phyloP scores from a whole-genome alignment of 2,329 filamentous ascomycete species.

The Teratosphaeriaceae sp. region DNA sequence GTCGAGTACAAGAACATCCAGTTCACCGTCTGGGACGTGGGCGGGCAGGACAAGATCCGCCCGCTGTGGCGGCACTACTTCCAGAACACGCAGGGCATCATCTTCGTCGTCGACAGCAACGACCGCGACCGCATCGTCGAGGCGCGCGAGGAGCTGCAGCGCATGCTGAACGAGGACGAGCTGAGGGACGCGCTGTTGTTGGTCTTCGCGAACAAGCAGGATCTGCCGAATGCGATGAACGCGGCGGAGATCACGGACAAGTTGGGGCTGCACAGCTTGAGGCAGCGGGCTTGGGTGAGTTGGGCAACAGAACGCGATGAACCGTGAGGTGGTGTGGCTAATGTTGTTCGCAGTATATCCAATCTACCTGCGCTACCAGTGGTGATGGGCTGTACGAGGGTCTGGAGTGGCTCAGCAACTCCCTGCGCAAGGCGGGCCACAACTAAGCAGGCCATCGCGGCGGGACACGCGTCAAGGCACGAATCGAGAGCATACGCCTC shows the following conservation, averaged over 20 bases:
- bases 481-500: not conserved
- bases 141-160: constrained; percentile 86
- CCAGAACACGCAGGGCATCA: constrained; percentile 88
- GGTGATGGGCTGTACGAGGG: constrained; percentile 99
- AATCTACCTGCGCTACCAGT: constrained; percentile 98
- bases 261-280: constrained; percentile 97
- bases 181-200: constrained; percentile 92
- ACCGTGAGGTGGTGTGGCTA: too few species aligned
- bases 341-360: constrained; percentile 65
- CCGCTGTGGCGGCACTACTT: constrained; percentile 98
- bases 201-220: constrained; percentile 99
- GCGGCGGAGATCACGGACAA: constrained; percentile 99
- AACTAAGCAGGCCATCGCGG: constrained; percentile 29
- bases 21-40: constrained; percentile 99
- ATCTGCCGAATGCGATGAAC: constrained; percentile 96
- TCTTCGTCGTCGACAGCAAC: constrained; percentile 97
- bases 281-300: constrained; percentile 97
- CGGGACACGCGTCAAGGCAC: not conserved
- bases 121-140: constrained; percentile 89
- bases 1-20: constrained; percentile 99
- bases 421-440: constrained; percentile 48
- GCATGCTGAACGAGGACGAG: constrained; percentile 96
- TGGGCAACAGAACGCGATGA: too few species aligned
- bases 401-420: constrained; percentile 61
- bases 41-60: constrained; percentile 97